Evolutionary conservation across 345 rosid species (phyloP).

Genomic region (Hypericum perforatum): DNA sequence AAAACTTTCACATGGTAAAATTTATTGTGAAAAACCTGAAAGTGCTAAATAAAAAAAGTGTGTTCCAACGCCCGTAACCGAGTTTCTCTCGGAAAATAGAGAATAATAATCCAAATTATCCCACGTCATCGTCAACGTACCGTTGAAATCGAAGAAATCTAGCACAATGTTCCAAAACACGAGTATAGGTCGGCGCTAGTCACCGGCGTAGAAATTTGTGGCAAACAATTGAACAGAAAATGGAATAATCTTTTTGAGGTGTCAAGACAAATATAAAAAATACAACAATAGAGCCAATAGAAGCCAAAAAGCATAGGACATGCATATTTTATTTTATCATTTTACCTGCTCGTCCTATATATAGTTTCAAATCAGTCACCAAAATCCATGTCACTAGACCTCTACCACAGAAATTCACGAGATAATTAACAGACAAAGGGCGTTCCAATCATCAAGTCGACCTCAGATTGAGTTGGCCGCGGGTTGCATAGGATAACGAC

Average conservation of each 20-base stretch:
- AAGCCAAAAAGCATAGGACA: slow-evolving; percentile 3
- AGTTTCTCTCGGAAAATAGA: too few species aligned
- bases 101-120: too few species aligned
- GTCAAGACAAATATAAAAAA: slow-evolving; percentile 14
- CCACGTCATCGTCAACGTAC: too few species aligned
- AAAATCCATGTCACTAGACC: background rate
- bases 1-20: too few species aligned
- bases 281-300: slow-evolving; percentile 9
- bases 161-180: background rate
- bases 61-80: too few species aligned
- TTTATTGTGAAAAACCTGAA: too few species aligned
- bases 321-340: background rate
- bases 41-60: too few species aligned
- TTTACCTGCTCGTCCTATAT: background rate
- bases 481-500: too few species aligned
- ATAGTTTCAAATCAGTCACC: slow-evolving; percentile 2
- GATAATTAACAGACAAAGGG: slow-evolving; percentile 5
- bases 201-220: background rate
- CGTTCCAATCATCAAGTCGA: slow-evolving; percentile 17
- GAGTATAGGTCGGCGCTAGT: slow-evolving; percentile 1
- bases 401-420: slow-evolving; percentile 12
- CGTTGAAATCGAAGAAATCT: too few species aligned
- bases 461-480: slow-evolving; percentile 3
- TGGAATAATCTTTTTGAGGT: background rate
- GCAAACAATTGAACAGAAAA: too few species aligned